Conservation (phyloP, 2,329 filamentous ascomycete genomes). For the Aspergillus versicolor region DNA sequence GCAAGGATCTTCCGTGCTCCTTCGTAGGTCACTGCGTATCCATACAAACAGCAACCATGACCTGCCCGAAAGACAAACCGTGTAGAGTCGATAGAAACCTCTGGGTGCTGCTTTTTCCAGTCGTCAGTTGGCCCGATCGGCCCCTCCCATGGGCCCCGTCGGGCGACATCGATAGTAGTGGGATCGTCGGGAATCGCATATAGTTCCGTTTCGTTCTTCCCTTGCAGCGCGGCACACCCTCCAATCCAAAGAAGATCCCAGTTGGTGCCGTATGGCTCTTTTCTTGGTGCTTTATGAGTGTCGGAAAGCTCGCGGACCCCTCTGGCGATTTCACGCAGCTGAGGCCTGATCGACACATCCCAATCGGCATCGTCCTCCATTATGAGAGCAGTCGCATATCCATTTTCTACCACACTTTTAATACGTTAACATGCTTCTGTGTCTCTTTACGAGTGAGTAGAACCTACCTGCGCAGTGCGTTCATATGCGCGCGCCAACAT, state of each 20-base stretch:
- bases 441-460: neutral
- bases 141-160: constrained; percentile 22
- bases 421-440: neutral
- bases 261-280: constrained; percentile 51
- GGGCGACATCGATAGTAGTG: constrained; percentile 21
- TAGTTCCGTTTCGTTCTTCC: constrained; percentile 28
- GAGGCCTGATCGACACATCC: constrained; percentile 53
- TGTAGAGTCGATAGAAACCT: constrained; percentile 31
- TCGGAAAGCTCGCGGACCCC: constrained; percentile 31
- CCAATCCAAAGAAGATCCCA: constrained; percentile 57
- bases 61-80: constrained; percentile 36
- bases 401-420: constrained; percentile 44
- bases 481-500: constrained; percentile 44
- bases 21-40: constrained; percentile 39
- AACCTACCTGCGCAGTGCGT: constrained; percentile 32
- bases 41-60: constrained; percentile 37
- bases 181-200: constrained; percentile 32
- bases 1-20: constrained; percentile 41
- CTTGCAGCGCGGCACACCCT: constrained; percentile 43
- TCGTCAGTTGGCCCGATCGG: constrained; percentile 19
- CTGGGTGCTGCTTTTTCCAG: constrained; percentile 20
- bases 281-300: constrained; percentile 23
- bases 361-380: constrained; percentile 60
- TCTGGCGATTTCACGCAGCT: constrained; percentile 44
- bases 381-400: constrained; percentile 51